Evolutionary conservation across 768 basidiomycete genomes (phyloP), one percentile per base, ranked within the genome.

Genomic region (Boletus subparvulus): DNA sequence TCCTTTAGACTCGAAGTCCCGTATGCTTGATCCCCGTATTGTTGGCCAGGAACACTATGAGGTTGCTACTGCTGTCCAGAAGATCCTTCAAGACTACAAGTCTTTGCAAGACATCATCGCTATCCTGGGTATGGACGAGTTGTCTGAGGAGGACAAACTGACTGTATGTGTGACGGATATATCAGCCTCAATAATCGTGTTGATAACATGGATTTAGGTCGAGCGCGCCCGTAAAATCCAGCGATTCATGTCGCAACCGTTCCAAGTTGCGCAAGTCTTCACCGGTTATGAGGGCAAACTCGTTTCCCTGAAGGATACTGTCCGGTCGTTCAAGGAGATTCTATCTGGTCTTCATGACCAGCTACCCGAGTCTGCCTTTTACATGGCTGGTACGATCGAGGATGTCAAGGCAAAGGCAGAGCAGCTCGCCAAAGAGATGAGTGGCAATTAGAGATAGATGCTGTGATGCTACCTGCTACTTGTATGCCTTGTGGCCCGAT

Each of bases 201-300:
- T 66, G 47, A 64, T 21, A 14, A 30, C 4, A 6, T 50, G n/a
- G 6, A 66, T 47, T 10, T 56, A 90, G 88, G 94, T 97, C 79
- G 92, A 95, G 80, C 94, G 94, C 76, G 95, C 94, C 61, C 92
- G 94, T 75, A 97, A 97, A 82, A 94, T 98, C 70, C 94, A 93
- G 75, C 90, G 94, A 81, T 98, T 98, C 92, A 98, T 99, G 97
- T 98, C 94, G 65, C 95, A 99, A 80, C 97, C 97, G 61, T 99
- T 99, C 94, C 91, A 92, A 74, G 96, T 98, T 74, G 97, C 95
- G 55, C 94, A 98, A 81, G 94, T 97, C 77, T 98, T 98, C 86
- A 98, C 96, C 71, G 96, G 96, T 82, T 95, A 92, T 70, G 95
- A 97, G 82, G 97, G 96, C 72, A 92, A 90, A 75, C 92, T 98